Base-by-base conservation (phyloP, 1,284 basidiomycete species). In the Phlebopus sp. region DNA sequence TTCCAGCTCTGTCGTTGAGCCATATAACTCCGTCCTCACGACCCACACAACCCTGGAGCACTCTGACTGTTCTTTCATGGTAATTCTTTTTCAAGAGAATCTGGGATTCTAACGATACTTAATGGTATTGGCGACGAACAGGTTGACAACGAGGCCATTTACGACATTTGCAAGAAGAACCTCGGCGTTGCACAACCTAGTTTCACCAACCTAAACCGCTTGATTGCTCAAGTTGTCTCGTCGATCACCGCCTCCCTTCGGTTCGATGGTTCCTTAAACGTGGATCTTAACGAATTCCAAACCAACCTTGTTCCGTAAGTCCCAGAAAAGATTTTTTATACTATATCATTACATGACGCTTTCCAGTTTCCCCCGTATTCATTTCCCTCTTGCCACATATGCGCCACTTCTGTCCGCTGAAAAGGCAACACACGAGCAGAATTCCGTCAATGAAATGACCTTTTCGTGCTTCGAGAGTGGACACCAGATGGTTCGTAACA, bases 21-120 rank as follows among this genome's bases (percentile, higher is more conserved):
- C 96, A 2, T 99, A 99, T 81, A 99, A 99, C 82, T 93, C 94
- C 29, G 92, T 99, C 50, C 78, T 99, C 55, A 99, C 97, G 43
- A 99, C 97, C 38, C 96, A 99, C 76, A 97, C 96, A 54, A 99
- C 97, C 47, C 87, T 99, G 50, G 97, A 99, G 75, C 95, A 98
- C 74, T 97, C 93, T 11, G 96, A 99, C 76, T 99, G 96, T 73
- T 98, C 96, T 46, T 97, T 97, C 81, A 96, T 97, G 93, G 94
- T 81, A 59, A 45, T 65, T 55, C 19, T 42, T 41, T 35, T 31
- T 27, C 7, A 13, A 21, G 45, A 27, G 19, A 14, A 11, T 23
- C 5, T 15, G 17, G 15, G 37, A 37, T 37, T 49, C 41, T 47
- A 32, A 59, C 31, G 2, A 29, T 32, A 29, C 35, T 23, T 37